These are phyloP conservation scores for Melastoma candidum DNA, from an alignment of 441 rosid species.

Conservation along the genomic window DNA sequence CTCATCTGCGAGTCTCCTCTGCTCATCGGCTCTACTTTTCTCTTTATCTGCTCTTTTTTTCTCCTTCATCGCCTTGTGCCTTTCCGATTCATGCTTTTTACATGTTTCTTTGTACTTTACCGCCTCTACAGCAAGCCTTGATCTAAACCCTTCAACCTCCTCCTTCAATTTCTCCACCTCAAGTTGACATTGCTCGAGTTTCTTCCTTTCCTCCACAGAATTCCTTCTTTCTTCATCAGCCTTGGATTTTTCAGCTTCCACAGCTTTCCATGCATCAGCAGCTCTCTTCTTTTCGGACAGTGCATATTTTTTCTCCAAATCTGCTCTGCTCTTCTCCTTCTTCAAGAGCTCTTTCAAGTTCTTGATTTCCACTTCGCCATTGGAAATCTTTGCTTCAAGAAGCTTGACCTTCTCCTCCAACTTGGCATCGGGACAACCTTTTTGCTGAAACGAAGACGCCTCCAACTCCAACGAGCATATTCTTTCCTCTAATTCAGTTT, in stretches of 20 bases:
- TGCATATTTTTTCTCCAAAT: slow-evolving; percentile 36
- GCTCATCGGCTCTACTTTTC: slow-evolving; percentile 48
- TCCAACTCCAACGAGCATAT: slow-evolving; percentile 43
- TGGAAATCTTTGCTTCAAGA: slow-evolving; percentile 32
- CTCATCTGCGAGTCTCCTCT: slow-evolving; percentile 48
- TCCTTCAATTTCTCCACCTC: slow-evolving; percentile 44
- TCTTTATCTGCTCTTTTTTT: slow-evolving; percentile 46
- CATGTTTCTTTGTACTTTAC: slow-evolving; percentile 34
- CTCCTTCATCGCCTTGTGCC: slow-evolving; percentile 37
- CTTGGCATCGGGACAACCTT: slow-evolving; percentile 20
- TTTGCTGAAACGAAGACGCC: slow-evolving; percentile 30
- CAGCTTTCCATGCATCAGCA: slow-evolving; percentile 25
- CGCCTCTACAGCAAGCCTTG: slow-evolving; percentile 37
- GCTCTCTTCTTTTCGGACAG: slow-evolving; percentile 41
- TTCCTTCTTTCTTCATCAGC: slow-evolving; percentile 8
- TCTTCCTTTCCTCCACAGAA: slow-evolving; percentile 28
- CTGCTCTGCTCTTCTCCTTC: slow-evolving; percentile 55
- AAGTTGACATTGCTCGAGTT: slow-evolving; percentile 33
- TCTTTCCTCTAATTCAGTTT: slow-evolving; percentile 40
- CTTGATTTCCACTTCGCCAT: slow-evolving; percentile 39
- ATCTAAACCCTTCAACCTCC: slow-evolving; percentile 38
- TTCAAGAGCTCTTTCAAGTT: slow-evolving; percentile 44
- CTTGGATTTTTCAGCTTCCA: slow-evolving; percentile 7
- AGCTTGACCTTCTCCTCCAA: slow-evolving; percentile 28
- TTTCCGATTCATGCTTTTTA: slow-evolving; percentile 47